phyloP scores from a whole-genome alignment of 495 filamentous ascomycete species.

The Neurospora intermedia region DNA sequence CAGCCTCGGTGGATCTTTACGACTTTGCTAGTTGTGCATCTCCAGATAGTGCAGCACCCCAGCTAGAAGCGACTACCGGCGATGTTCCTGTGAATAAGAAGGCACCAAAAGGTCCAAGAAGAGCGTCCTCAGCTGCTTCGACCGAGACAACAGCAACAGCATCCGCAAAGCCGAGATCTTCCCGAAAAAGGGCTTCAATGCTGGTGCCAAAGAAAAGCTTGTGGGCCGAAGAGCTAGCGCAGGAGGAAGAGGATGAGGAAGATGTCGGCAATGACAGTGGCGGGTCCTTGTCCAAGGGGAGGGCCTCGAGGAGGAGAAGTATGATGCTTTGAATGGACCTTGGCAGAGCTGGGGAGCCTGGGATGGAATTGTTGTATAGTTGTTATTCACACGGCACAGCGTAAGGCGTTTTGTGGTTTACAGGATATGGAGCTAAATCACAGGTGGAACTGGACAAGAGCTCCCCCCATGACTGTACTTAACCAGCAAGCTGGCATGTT shows the following conservation, averaged over 20 bases:
- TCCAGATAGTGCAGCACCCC: slow-evolving; percentile 3
- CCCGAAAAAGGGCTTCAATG: slow-evolving; percentile 33
- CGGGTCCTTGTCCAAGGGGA: slow-evolving; percentile 3
- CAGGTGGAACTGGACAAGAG: background rate
- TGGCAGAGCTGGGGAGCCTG: background rate
- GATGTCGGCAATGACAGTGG: slow-evolving; percentile 1
- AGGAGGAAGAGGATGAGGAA: slow-evolving; percentile 3
- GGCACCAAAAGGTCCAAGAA: slow-evolving; percentile 5
- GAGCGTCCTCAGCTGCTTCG: slow-evolving; percentile 3
- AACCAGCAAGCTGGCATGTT: background rate
- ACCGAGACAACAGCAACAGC: background rate
- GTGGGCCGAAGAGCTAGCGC: background rate
- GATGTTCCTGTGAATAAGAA: background rate
- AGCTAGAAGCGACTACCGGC: slow-evolving; percentile 1
- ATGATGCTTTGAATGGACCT: slow-evolving; percentile 43
- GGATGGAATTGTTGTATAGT: background rate
- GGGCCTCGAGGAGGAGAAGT: slow-evolving; percentile 34
- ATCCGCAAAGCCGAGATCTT: slow-evolving; percentile 9
- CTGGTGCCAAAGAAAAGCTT: slow-evolving; percentile 24
- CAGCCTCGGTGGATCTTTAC: slow-evolving; percentile 20
- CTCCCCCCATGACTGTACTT: background rate
- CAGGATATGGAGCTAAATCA: background rate
- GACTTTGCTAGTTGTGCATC: slow-evolving; percentile 25
- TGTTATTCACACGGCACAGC: background rate
- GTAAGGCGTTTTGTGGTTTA: background rate